Evolutionary conservation across 352 stramenopile species (phyloP).

Genomic region (Phytopythium chamaehyphon): DNA sequence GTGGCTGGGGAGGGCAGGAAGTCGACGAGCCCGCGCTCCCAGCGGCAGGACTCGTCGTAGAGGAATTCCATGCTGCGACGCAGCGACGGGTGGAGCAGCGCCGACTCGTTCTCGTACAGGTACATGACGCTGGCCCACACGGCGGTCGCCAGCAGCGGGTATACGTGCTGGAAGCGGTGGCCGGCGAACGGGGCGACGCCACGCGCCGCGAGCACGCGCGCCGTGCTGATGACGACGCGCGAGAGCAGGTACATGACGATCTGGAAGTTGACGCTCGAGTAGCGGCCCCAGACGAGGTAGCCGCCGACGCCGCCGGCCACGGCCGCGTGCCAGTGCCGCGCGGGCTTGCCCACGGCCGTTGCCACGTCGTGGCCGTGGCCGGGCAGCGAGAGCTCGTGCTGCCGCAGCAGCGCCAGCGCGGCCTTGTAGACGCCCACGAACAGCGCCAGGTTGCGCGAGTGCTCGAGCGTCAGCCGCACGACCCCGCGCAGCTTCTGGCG

Average conservation of each 20-base stretch:
- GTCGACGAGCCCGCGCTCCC: constrained; percentile 59
- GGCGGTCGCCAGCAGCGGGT: constrained; percentile 69
- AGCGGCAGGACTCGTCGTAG: constrained; percentile 83
- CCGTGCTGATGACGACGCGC: constrained; percentile 60
- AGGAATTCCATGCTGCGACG: constrained; percentile 88
- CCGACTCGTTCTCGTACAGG: constrained; percentile 83
- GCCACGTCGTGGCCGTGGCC: constrained; percentile 22
- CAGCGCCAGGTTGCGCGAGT: constrained; percentile 83
- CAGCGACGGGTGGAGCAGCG: constrained; percentile 75
- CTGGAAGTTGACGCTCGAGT: constrained; percentile 88
- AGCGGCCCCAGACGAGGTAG: constrained; percentile 82
- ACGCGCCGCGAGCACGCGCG: constrained; percentile 60
- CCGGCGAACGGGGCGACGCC: constrained; percentile 60
- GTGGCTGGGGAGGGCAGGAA: constrained; percentile 80
- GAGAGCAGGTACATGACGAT: constrained; percentile 89
- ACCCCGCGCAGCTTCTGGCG: constrained; percentile 70
- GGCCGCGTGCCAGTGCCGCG: constrained; percentile 70
- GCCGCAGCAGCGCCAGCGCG: constrained; percentile 57
- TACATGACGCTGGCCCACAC: constrained; percentile 85
- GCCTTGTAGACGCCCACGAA: constrained; percentile 89
- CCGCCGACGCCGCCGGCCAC: constrained; percentile 72
- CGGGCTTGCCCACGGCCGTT: constrained; percentile 55
- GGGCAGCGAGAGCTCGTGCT: constrained; percentile 39
- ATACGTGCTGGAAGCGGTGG: constrained; percentile 70
- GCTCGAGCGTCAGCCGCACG: constrained; percentile 79